Percentiles rank a stretch among this genome's conserved stretches.
Evolutionary conservation across 78 protist genomes (phyloP).

Genomic region (Guillardia theta): DNA sequence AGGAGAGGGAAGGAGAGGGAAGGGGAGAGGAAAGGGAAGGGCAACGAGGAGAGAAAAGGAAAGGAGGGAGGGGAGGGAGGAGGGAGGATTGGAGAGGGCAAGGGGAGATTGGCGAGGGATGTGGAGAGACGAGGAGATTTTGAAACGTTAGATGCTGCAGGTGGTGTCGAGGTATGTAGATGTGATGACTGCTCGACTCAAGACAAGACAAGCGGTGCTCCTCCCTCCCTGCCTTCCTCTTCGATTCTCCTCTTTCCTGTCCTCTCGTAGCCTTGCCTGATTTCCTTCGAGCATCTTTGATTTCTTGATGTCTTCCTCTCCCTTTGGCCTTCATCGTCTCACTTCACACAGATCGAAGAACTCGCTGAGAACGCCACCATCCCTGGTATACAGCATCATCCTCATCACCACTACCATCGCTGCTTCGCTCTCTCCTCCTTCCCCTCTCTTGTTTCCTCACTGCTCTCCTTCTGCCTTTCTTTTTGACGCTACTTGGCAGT

Average conservation of each 20-base stretch:
- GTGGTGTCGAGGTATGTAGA: conserved; percentile 46
- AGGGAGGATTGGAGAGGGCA: not conserved
- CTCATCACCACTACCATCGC: not conserved
- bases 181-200: conserved; percentile 58
- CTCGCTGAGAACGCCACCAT: too few species aligned
- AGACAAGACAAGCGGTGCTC: not conserved
- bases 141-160: not conserved
- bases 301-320: too few species aligned
- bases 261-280: too few species aligned
- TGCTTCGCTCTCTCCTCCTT: not conserved
- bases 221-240: too few species aligned
- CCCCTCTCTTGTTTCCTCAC: not conserved
- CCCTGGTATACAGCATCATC: too few species aligned
- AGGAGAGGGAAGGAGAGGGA: not conserved
- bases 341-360: too few species aligned
- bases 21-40: not conserved
- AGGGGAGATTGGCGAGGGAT: not conserved
- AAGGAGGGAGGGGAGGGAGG: not conserved
- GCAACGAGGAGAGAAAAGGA: not conserved
- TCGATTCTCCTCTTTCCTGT: too few species aligned
- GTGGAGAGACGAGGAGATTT: not conserved
- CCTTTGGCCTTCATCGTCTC: too few species aligned
- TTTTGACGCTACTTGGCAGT: conserved; percentile 47
- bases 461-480: not conserved
- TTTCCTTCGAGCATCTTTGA: too few species aligned